Evolutionary conservation across 768 basidiomycete species (phyloP), one percentile per base, ranked within the genome.

Genomic region (Rhodosporidiobolus odoratus): DNA sequence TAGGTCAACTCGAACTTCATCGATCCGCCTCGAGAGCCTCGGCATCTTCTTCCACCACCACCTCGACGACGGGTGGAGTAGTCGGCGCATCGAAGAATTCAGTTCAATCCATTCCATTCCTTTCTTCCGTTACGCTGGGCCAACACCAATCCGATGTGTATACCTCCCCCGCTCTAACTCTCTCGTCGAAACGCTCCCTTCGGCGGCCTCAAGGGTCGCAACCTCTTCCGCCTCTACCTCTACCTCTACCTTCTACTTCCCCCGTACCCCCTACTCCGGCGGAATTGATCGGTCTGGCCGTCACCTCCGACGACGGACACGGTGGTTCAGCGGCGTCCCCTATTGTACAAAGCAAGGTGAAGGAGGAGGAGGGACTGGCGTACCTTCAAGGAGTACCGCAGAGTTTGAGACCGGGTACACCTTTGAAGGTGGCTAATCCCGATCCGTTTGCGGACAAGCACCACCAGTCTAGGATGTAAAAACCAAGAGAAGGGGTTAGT

Each of bases 261-360:
- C 32, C 62, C 32, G 32, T 58, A 0, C 69, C 69, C 0, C 54
- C 19, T 3, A 71, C 69, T 6, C 69, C 69, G 12, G 69, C 65
- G 15, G 69, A 71, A 50, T 37, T 71, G 12, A 71, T 71, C 56
- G 69, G 69, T 10, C 21, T 71, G 12, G 69, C 69, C 6, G 61
- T 71, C 35, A 71, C 69, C 10, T 58, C 54, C 10, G 69, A 71
- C 41, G 69, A 71, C 48, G 69, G 69, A 0, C 69, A 71, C 54
- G 64, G 41, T 3, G 25, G 21, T 7, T 50, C 45, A 2, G n/a
- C 52, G 47, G 45, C 40, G 50, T 64, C 35, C 58, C 63, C 54
- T 58, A 64, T 56, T n/a, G 17, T 58, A 27, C 35, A 15, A 23
- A n/a, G 15, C 50, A 9, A 25, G 12, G 30, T n/a, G 21, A 21